A percentile compares a stretch with the other conserved stretches of the same genome.
Evolutionary conservation across 1,284 basidiomycete genomes (phyloP).

Genomic region (Sphagnurus paluster): DNA sequence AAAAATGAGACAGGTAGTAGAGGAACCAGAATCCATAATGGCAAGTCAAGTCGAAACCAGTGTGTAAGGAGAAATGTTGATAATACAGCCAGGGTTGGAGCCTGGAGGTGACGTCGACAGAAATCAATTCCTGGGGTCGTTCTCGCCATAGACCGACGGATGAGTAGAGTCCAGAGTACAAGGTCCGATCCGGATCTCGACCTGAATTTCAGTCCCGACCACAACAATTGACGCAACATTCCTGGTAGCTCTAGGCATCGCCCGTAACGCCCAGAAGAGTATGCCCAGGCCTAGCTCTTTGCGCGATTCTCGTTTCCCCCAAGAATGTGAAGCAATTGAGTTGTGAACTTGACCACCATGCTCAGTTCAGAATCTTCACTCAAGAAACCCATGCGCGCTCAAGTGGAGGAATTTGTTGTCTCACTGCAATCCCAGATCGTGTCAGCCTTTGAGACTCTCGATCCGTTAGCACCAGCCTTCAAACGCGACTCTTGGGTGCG

Average conservation of each 20-base stretch:
- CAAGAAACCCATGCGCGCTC: constrained; percentile 68
- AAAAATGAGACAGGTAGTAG: constrained; percentile 11
- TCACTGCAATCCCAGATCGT: constrained; percentile 86
- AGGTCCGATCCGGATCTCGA: constrained; percentile 10
- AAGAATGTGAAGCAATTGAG: too few relatives aligned
- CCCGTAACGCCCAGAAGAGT: not conserved
- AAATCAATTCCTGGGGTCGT: constrained; percentile 25
- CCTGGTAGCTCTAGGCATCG: not conserved
- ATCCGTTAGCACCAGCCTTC: constrained; percentile 73
- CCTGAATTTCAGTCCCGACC: not conserved
- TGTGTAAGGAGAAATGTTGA: constrained; percentile 3
- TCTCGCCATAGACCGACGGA: constrained; percentile 23
- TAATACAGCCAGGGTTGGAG: constrained; percentile 5
- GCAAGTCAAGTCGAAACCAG: constrained; percentile 12
- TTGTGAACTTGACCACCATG: too few relatives aligned
- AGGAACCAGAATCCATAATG: constrained; percentile 17
- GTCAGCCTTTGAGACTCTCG: constrained; percentile 75
- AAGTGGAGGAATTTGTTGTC: constrained; percentile 81
- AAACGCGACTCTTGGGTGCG: constrained; percentile 88
- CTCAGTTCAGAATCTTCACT: constrained; percentile 7
- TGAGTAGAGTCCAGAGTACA: not conserved
- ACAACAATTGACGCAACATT: not conserved
- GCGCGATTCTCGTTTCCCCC: too few relatives aligned
- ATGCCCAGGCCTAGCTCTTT: too few relatives aligned
- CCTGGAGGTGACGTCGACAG: constrained; percentile 15